Evolutionary conservation across 1,284 basidiomycete genomes (phyloP).

Genomic region (Sanguinoderma infundibulare): DNA sequence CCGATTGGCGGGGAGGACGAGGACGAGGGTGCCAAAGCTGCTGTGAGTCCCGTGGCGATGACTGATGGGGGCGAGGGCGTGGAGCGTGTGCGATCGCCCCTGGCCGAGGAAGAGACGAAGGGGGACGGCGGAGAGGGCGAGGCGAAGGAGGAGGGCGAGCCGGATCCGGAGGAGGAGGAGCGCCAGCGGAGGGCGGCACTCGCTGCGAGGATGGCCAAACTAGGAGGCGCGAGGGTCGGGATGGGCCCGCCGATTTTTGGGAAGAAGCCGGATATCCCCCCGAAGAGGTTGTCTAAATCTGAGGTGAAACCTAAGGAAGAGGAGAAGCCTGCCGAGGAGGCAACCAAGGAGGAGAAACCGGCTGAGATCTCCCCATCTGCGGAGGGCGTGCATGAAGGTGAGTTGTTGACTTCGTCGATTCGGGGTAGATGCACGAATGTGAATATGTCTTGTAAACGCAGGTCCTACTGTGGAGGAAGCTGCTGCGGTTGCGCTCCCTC

Average conservation of each 20-base stretch:
- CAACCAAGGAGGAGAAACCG: slow-evolving; percentile 17
- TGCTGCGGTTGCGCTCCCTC: slow-evolving; percentile 4
- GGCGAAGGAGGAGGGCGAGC: slow-evolving; percentile 44
- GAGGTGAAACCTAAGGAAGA: slow-evolving; percentile 23
- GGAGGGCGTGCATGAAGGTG: slow-evolving; percentile 11
- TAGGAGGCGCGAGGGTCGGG: slow-evolving; percentile 86
- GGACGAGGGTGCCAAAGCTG: slow-evolving; percentile 32
- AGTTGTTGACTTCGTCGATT: neutral
- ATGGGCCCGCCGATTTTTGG: slow-evolving; percentile 75
- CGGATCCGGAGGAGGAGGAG: slow-evolving; percentile 78
- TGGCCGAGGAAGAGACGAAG: slow-evolving; percentile 23
- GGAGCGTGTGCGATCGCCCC: neutral
- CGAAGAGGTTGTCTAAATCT: slow-evolving; percentile 45
- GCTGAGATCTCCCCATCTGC: neutral
- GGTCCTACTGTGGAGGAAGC: slow-evolving; percentile 11
- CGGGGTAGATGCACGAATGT: neutral
- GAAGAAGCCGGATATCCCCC: slow-evolving; percentile 48
- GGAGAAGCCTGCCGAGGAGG: slow-evolving; percentile 16
- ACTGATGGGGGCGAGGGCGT: slow-evolving; percentile 40
- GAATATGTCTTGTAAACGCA: neutral
- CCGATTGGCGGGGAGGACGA: slow-evolving; percentile 44
- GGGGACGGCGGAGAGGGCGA: slow-evolving; percentile 40
- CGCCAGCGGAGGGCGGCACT: slow-evolving; percentile 79
- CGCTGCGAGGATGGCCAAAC: slow-evolving; percentile 87
- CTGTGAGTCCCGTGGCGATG: slow-evolving; percentile 36